These are phyloP conservation scores for Linum tenue DNA, from an alignment of 345 rosid genomes.

Conservation along the genomic window DNA sequence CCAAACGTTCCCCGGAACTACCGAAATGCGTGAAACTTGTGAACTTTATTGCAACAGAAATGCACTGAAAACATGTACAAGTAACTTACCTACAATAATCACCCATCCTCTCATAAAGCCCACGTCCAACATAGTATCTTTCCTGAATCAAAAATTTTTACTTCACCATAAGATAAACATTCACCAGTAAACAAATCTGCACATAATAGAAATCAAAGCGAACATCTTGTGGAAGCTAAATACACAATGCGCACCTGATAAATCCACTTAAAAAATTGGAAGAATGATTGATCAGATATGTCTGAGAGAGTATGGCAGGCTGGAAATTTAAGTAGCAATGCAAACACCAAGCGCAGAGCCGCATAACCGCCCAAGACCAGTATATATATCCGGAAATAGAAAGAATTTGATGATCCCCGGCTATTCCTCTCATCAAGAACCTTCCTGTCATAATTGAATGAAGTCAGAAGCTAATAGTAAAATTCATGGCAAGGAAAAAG, in stretches of 20 bases:
- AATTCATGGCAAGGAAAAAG: not conserved
- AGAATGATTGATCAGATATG: constrained; percentile 85
- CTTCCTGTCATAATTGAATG: constrained; percentile 44
- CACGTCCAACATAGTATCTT: constrained; percentile 94
- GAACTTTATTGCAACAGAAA: not conserved
- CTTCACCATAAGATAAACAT: not conserved
- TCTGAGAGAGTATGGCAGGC: constrained; percentile 81
- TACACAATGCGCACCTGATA: constrained; percentile 57
- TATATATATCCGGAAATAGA: constrained; percentile 71
- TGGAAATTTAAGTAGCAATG: constrained; percentile 59
- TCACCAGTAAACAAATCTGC: not conserved
- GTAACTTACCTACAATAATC: constrained; percentile 79
- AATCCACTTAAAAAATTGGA: constrained; percentile 98
- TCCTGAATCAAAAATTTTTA: constrained; percentile 48
- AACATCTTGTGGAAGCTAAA: constrained; percentile 10
- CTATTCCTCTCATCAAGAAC: constrained; percentile 67
- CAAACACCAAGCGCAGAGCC: constrained; percentile 61
- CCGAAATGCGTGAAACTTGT: not conserved
- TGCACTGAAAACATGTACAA: not conserved
- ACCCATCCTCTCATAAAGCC: constrained; percentile 71
- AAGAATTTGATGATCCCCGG: constrained; percentile 39
- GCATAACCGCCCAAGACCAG: constrained; percentile 83
- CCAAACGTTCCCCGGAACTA: not conserved
- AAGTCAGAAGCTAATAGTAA: not conserved
- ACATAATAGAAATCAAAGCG: constrained; percentile 1